Conservation (phyloP, 2,329 filamentous ascomycete species). For the Malbranchea zuffiana region DNA sequence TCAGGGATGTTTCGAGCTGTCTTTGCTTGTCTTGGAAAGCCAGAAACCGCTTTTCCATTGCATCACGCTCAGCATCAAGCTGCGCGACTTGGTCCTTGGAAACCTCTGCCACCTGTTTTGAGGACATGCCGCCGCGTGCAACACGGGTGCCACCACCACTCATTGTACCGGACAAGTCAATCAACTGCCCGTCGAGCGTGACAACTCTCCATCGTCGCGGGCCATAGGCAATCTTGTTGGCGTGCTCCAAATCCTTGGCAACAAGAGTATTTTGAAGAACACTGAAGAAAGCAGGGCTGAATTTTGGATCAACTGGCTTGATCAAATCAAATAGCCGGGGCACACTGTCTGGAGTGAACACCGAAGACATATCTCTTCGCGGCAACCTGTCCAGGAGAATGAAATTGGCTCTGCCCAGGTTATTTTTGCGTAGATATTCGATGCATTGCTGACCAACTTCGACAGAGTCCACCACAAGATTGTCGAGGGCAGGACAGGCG, state of each 20-base stretch:
- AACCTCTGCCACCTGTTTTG: constrained; percentile 78
- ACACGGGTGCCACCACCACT: constrained; percentile 87
- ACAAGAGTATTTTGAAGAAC: constrained; percentile 92
- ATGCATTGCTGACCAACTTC: constrained; percentile 97
- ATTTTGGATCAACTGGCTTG: constrained; percentile 75
- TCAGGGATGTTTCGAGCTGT: constrained; percentile 62
- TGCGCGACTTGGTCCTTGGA: constrained; percentile 80
- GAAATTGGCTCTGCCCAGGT: constrained; percentile 91
- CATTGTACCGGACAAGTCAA: constrained; percentile 98
- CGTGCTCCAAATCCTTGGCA: constrained; percentile 83
- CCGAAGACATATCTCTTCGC: constrained; percentile 61
- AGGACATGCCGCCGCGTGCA: constrained; percentile 91
- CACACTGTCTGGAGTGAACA: constrained; percentile 83
- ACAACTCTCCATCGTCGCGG: constrained; percentile 91
- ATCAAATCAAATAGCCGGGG: constrained; percentile 89
- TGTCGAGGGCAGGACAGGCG: constrained; percentile 80
- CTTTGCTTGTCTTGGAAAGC: constrained; percentile 76
- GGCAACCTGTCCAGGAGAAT: constrained; percentile 87
- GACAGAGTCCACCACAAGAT: constrained; percentile 93
- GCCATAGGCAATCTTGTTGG: constrained; percentile 92
- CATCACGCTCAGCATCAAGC: constrained; percentile 76
- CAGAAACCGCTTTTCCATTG: constrained; percentile 69
- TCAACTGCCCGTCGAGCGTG: constrained; percentile 86
- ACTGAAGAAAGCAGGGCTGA: constrained; percentile 86
- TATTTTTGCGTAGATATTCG: constrained; percentile 93